Percentiles rank a stretch among this genome's conserved stretches.
These are phyloP conservation scores for Dioscorea alata DNA, from an alignment of 106 monocot species.

Conservation along the genomic window DNA sequence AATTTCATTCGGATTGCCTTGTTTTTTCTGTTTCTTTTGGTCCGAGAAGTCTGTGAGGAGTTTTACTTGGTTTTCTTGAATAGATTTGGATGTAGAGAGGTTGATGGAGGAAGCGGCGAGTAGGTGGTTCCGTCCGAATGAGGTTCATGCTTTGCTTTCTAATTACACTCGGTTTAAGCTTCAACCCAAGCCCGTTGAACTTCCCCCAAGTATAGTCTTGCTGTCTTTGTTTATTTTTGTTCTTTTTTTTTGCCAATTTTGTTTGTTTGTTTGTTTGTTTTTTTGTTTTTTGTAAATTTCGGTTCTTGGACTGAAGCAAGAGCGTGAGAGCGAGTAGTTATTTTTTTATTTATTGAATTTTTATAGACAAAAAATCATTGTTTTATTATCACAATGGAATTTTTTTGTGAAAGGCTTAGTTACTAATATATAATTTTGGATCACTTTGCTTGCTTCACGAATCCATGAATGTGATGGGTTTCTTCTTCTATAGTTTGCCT, in stretches of 20 bases:
- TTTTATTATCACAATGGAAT: no score
- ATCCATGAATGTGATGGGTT: no score
- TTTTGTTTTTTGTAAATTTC: neutral
- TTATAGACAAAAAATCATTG: no score
- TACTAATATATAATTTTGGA: no score
- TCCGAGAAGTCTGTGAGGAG: neutral
- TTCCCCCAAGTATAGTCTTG: slow-evolving; percentile 45
- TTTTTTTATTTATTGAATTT: no score
- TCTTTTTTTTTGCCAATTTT: no score
- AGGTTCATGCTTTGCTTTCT: slow-evolving; percentile 71
- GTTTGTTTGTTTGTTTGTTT: no score
- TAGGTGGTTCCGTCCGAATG: slow-evolving; percentile 87
- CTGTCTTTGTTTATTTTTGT: neutral
- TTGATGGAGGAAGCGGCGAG: slow-evolving; percentile 42
- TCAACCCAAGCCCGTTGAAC: slow-evolving; percentile 61
- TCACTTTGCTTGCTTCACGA: no score
- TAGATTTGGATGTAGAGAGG: slow-evolving; percentile 56
- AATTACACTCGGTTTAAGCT: slow-evolving; percentile 48
- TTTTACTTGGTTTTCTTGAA: neutral
- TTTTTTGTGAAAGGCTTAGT: no score
- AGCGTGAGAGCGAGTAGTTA: no score
- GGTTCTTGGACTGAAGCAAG: no score
- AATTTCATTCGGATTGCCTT: neutral
- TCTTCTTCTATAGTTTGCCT: no score
- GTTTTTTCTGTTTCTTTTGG: neutral